phyloP scores from a whole-genome alignment of 768 basidiomycete species.

The Serpula lacrymans region DNA sequence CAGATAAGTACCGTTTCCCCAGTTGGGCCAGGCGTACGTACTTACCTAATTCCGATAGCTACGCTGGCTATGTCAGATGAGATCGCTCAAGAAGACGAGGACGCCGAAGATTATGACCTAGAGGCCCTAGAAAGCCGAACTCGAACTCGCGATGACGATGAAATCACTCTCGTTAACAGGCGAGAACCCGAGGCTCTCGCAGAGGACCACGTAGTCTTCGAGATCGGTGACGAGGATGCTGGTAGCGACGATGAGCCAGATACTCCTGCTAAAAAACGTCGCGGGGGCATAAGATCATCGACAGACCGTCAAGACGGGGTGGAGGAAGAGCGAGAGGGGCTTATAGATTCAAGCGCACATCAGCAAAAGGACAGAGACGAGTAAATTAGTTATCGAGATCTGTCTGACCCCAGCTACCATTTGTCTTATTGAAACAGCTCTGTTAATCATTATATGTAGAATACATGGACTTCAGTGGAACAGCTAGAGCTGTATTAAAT shows the following conservation, averaged over 20 bases:
- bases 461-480: conserved; percentile 26
- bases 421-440: not conserved
- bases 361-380: conserved; percentile 31
- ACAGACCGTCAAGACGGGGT: conserved; percentile 44
- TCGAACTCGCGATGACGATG: conserved; percentile 53
- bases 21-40: conserved; percentile 2
- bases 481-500: conserved; percentile 6
- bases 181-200: conserved; percentile 46
- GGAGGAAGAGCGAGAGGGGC: conserved; percentile 62
- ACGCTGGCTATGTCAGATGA: conserved; percentile 96
- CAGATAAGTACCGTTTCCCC: conserved; percentile 52
- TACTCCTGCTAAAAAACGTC: conserved; percentile 45
- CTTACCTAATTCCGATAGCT: conserved; percentile 33
- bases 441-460: conserved; percentile 28
- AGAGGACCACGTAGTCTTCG: conserved; percentile 80
- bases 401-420: conserved; percentile 9
- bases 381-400: no score
- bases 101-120: conserved; percentile 89
- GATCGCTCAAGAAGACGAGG: conserved; percentile 90
- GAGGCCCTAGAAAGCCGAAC: conserved; percentile 66
- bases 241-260: conserved; percentile 64
- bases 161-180: conserved; percentile 67
- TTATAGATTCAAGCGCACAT: conserved; percentile 53
- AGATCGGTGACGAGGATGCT: conserved; percentile 83
- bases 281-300: conserved; percentile 34